Percentiles rank a stretch among this genome's conserved stretches.
Evolutionary conservation across 371 early-diverging fungal species (phyloP).

Genomic region (Mucor sp.): DNA sequence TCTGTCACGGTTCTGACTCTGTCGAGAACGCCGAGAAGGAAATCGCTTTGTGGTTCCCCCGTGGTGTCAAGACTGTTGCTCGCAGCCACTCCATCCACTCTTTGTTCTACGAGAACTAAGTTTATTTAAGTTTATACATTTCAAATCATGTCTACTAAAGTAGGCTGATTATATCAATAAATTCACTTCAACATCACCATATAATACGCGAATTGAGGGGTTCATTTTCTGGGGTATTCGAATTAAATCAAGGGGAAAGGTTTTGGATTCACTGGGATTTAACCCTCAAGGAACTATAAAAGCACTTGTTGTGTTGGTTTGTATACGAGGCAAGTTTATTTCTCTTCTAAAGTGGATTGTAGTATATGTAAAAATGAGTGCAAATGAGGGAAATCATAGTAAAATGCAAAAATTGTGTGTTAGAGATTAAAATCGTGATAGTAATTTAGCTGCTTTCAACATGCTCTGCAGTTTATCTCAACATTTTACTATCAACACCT

Average conservation of each 20-base stretch:
- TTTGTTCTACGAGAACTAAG: conserved; percentile 74
- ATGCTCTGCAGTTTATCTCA: conserved; percentile 2
- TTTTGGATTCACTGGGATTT: neutral
- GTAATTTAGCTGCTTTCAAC: neutral
- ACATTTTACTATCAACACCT: conserved; percentile 3
- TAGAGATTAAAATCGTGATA: neutral
- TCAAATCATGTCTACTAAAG: neutral
- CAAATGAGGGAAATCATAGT: neutral
- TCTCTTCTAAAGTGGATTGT: neutral
- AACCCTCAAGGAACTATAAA: too few species aligned
- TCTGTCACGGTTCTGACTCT: conserved; percentile 99
- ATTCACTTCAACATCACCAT: neutral
- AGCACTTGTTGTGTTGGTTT: neutral
- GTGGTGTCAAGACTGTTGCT: conserved; percentile 66
- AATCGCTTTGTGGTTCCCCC: conserved; percentile 97
- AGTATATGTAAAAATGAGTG: neutral
- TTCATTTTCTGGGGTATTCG: neutral
- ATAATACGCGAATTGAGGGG: neutral
- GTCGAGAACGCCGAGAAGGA: conserved; percentile 98
- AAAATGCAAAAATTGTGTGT: neutral
- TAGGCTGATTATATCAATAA: neutral
- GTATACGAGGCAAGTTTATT: neutral
- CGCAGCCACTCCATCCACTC: conserved; percentile 61
- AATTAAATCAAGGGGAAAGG: neutral
- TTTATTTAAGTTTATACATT: conserved; percentile 3